These are phyloP conservation scores for Rugosomyces carneus DNA, from an alignment of 1,284 basidiomycete species.

Conservation along the genomic window DNA sequence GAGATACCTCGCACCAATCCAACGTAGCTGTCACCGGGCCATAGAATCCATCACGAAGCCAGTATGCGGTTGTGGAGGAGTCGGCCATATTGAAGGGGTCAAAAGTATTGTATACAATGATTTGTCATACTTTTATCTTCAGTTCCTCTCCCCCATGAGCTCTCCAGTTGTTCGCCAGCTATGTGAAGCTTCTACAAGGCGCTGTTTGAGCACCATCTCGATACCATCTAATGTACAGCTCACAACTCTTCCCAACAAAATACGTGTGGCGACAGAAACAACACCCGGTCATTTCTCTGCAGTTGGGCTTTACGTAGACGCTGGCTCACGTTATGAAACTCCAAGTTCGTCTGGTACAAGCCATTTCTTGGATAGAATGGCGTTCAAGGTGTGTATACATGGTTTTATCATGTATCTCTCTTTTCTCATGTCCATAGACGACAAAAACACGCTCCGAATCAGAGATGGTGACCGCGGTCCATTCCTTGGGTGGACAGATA, in stretches of 20 bases:
- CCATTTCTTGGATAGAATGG: slow-evolving; percentile 92
- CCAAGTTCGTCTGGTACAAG: slow-evolving; percentile 74
- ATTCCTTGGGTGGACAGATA: slow-evolving; percentile 89
- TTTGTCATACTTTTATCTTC: not conserved
- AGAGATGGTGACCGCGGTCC: slow-evolving; percentile 80
- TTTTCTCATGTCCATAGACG: slow-evolving; percentile 33
- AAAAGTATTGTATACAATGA: too few relatives aligned
- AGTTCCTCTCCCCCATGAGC: slow-evolving; percentile 15
- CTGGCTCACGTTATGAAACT: slow-evolving; percentile 90
- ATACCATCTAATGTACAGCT: slow-evolving; percentile 38
- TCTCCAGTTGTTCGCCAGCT: not conserved
- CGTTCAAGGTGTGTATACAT: slow-evolving; percentile 82
- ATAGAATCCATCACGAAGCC: slow-evolving; percentile 39
- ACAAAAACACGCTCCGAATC: slow-evolving; percentile 56
- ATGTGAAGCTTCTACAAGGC: slow-evolving; percentile 8
- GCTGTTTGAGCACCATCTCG: slow-evolving; percentile 10
- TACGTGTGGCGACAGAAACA: slow-evolving; percentile 87
- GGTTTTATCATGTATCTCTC: not conserved
- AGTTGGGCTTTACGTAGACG: slow-evolving; percentile 90
- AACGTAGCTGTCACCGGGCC: slow-evolving; percentile 62
- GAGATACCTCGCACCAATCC: slow-evolving; percentile 64
- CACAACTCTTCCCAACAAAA: slow-evolving; percentile 87
- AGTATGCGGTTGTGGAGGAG: slow-evolving; percentile 17
- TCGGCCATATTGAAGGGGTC: slow-evolving; percentile 13
- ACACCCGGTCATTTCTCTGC: slow-evolving; percentile 95